Evolutionary conservation across 2,329 filamentous ascomycete genomes (phyloP), one percentile per base, ranked within the genome.

Genomic region (Chrysosporium queenslandicum): DNA sequence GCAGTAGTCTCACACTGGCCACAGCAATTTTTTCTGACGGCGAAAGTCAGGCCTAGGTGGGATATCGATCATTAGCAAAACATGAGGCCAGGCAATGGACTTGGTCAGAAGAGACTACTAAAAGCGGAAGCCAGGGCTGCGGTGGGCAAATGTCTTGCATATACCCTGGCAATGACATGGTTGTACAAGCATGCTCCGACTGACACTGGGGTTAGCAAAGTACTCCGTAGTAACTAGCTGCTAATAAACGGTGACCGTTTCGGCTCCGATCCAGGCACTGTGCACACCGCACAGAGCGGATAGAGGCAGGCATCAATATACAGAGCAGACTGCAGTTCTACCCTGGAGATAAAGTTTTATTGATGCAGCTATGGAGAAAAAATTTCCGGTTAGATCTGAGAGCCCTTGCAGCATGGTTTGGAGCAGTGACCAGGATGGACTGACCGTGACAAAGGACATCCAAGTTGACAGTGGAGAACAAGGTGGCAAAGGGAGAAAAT

Each of bases 91-190:
- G 36, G 25, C 25, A 20, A 21, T 30, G 18, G 29, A 51, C 42
- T 51, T 51, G 18, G 20, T 21, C 46, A 29, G 45, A 18, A 45
- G 8, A 45, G 29, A 18, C 37, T 45, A 46, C 49, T 25, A 40
- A 47, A 46, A 40, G 25, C 42, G 42, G 25, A 43, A 52, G 43
- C 50, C 23, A 40, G 42, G 16, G 48, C 14, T 21, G 11, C 40
- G 30, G 18, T 45, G 30, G 54, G 52, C n/a, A 37, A 53, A 56
- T 56, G 51, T 53, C 54, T 56, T 56, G 54, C 54, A 56, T 56
- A 52, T 48, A 45, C 37, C 51, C 51, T 48, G 32, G 34, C n/a
- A n/a, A n/a, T 32, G 41, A 52, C 50, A 52, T 37, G 43, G 54
- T 56, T 36, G 51, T 49, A 56, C 54, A 53, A 49, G 46, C 53